Evolutionary conservation across 2,329 filamentous ascomycete species (phyloP), one percentile per base, ranked within the genome.

Genomic region (Didymella pomorum): DNA sequence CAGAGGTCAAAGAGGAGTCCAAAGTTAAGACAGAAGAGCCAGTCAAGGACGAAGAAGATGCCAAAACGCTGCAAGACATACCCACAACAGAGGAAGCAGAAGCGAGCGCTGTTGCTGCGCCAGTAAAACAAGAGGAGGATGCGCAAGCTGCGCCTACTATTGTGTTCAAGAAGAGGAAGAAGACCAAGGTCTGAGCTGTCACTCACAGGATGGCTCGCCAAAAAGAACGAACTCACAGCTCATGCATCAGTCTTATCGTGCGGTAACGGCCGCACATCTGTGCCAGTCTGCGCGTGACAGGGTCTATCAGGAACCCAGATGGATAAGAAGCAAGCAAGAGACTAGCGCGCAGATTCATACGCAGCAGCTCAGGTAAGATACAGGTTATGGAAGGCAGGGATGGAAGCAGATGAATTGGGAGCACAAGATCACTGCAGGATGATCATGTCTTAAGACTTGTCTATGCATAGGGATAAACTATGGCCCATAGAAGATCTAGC

Each of bases 141-240:
- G 60, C 58, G 3, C 58, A 66, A 6, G 66, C 67, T 35, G 64
- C 63, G 44, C 72, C 73, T 7, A 81, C 84, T 2, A 83, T 92
- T 2, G 80, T 92, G 3, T 95, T 94, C 78, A 94, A 93, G 79
- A 93, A 93, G 79, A 82, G 91, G 52, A 94, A 92, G 71, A 94
- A 92, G 71, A 81, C 53, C 47, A 55, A 56, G 43, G 52, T 46
- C 14, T 60, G 48, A 57, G 21, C 23, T 26, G 41, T 21, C 41
- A 20, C n/a, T n/a, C n/a, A 43, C 16, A 7, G 6, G 4, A 25
- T 2, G 3, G 8, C 14, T 33, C 20, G 11, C 14, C 18, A 7
- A n/a, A 8, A 14, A 26, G 12, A 18, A 4, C 14, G 16, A 29
- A 45, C 23, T 7, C 4, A 43, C 49, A 29, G 11, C 33, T 47